Conservation (phyloP, 2,329 filamentous ascomycete genomes). For the Aspergillus udagawae region DNA sequence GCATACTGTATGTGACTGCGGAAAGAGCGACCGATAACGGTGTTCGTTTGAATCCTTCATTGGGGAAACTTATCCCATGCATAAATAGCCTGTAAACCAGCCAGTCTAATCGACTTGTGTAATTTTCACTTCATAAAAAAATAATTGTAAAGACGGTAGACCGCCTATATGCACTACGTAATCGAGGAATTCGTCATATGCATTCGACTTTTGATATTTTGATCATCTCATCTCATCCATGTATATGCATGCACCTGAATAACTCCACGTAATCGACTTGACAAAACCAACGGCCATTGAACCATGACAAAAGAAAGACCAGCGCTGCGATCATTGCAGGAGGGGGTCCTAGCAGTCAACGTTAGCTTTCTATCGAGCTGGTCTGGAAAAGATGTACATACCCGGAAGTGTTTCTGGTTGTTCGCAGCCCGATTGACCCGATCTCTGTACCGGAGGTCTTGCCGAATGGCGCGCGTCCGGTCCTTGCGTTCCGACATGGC, state of each 20-base stretch:
- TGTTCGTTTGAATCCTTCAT: neutral
- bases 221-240: neutral
- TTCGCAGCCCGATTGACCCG: conserved; percentile 71
- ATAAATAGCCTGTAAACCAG: neutral
- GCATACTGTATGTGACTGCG: neutral
- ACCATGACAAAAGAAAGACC: neutral
- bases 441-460: conserved; percentile 62
- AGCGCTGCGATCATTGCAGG: conserved; percentile 42
- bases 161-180: neutral
- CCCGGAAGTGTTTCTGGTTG: conserved; percentile 70
- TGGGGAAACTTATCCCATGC: neutral
- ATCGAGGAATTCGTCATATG: neutral
- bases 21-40: neutral
- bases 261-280: neutral
- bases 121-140: neutral
- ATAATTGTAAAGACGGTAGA: neutral
- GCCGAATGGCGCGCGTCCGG: conserved; percentile 60
- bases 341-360: conserved; percentile 46
- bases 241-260: neutral
- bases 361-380: neutral
- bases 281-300: conserved; percentile 1
- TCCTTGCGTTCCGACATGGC: conserved; percentile 65
- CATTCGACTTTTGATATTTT: neutral
- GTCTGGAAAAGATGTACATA: conserved; percentile 34
- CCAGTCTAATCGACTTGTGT: neutral